Evolutionary conservation across 768 basidiomycete genomes (phyloP).

Genomic region (Stropharia rugosoannulata): DNA sequence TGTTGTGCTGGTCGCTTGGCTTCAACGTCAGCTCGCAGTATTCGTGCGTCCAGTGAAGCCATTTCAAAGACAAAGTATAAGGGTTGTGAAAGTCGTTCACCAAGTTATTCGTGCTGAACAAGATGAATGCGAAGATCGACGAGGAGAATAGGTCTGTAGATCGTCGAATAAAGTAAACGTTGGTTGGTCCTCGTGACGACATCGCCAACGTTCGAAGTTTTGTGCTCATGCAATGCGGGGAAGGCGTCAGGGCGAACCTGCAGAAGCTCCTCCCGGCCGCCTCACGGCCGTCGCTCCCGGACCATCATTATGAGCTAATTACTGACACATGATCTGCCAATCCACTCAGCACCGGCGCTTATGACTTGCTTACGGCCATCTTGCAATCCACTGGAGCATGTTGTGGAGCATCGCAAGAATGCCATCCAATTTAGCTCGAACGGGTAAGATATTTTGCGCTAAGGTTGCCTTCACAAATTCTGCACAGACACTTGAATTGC

Average conservation of each 20-base stretch:
- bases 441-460: neutral
- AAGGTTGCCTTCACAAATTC: too few species aligned
- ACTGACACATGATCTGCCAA: too few species aligned
- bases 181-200: neutral
- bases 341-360: neutral
- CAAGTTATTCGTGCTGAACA: too few species aligned
- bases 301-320: neutral
- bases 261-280: slow-evolving; percentile 1
- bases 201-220: neutral
- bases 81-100: neutral
- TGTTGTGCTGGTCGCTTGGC: neutral
- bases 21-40: neutral
- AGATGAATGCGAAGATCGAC: too few species aligned
- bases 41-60: too few species aligned
- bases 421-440: neutral
- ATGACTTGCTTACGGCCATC: neutral
- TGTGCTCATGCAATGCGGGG: neutral
- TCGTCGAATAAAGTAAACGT: neutral
- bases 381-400: neutral
- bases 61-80: neutral
- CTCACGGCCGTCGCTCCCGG: neutral
- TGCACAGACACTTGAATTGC: too few species aligned
- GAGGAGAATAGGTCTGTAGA: too few species aligned
- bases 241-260: neutral
- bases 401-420: neutral